These are phyloP conservation scores for Psilocybe sp. DNA, from an alignment of 768 basidiomycete species.

Conservation along the genomic window DNA sequence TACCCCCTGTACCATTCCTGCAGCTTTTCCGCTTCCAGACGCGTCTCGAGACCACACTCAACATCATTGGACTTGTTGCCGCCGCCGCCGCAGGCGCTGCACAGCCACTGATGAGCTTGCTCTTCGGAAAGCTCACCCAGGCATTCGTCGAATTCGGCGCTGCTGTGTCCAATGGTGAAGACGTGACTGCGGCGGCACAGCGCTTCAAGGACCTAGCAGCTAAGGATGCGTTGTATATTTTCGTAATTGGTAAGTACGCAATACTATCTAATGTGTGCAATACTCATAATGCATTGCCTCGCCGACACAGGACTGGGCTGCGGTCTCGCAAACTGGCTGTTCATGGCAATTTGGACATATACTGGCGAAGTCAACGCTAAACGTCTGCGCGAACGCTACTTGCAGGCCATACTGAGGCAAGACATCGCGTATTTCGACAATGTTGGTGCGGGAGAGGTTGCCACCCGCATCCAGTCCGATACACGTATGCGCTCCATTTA, in stretches of 20 bases:
- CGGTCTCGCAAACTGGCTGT: slow-evolving; percentile 20
- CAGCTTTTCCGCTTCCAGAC: slow-evolving; percentile 5
- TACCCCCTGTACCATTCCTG: slow-evolving; percentile 1
- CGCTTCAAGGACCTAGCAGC: slow-evolving; percentile 51
- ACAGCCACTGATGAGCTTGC: slow-evolving; percentile 76
- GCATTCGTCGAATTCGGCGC: slow-evolving; percentile 58
- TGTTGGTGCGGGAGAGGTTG: slow-evolving; percentile 89
- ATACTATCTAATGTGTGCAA: background rate
- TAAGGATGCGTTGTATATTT: slow-evolving; percentile 58
- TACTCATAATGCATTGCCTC: no score
- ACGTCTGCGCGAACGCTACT: slow-evolving; percentile 81
- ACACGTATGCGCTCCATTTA: slow-evolving; percentile 59
- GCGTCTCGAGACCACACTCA: slow-evolving; percentile 55
- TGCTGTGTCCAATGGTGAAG: slow-evolving; percentile 18
- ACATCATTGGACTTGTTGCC: slow-evolving; percentile 69
- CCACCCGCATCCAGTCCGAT: slow-evolving; percentile 88
- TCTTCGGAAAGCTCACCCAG: slow-evolving; percentile 80
- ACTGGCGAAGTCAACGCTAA: slow-evolving; percentile 82
- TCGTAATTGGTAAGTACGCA: slow-evolving; percentile 53
- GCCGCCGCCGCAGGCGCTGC: slow-evolving; percentile 77
- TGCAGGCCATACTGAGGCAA: slow-evolving; percentile 78
- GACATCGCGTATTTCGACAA: slow-evolving; percentile 89
- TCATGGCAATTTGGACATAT: slow-evolving; percentile 70
- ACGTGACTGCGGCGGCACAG: slow-evolving; percentile 32
- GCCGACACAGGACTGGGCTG: no score